phyloP scores from a whole-genome alignment of 1,284 basidiomycete genomes.

The Fomitopsis pinicola region DNA sequence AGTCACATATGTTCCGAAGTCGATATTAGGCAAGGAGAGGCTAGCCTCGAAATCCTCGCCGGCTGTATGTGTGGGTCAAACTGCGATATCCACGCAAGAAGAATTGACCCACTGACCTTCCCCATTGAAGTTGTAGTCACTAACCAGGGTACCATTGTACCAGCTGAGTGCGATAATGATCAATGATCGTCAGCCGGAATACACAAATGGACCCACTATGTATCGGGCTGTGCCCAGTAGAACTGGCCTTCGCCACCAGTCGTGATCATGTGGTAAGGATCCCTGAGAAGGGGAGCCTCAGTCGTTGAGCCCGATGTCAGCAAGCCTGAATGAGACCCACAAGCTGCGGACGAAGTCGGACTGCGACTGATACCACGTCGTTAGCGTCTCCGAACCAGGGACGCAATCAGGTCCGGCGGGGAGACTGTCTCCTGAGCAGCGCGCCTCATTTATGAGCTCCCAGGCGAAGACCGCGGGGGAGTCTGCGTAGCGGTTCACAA shows the following conservation, averaged over 20 bases:
- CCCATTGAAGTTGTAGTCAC: slow-evolving; percentile 56
- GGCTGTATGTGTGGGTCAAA: slow-evolving; percentile 22
- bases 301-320: neutral
- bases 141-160: slow-evolving; percentile 38
- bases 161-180: slow-evolving; percentile 22
- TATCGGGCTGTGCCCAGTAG: slow-evolving; percentile 39
- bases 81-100: neutral
- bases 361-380: slow-evolving; percentile 48
- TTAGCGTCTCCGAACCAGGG: slow-evolving; percentile 41
- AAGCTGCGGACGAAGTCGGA: slow-evolving; percentile 46
- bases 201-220: slow-evolving; percentile 25
- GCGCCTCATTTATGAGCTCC: slow-evolving; percentile 58
- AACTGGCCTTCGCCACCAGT: slow-evolving; percentile 58
- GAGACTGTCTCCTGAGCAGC: slow-evolving; percentile 45
- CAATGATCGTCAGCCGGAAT: neutral
- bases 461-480: slow-evolving; percentile 52
- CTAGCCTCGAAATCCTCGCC: slow-evolving; percentile 54
- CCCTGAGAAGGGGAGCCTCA: slow-evolving; percentile 27
- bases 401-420: slow-evolving; percentile 40
- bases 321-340: slow-evolving; percentile 29
- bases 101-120: slow-evolving; percentile 30
- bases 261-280: slow-evolving; percentile 52
- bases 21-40: slow-evolving; percentile 46
- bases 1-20: slow-evolving; percentile 52
- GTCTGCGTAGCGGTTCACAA: slow-evolving; percentile 52